phyloP scores from a whole-genome alignment of 345 rosid genomes.

The Dipteronia dyeriana region DNA sequence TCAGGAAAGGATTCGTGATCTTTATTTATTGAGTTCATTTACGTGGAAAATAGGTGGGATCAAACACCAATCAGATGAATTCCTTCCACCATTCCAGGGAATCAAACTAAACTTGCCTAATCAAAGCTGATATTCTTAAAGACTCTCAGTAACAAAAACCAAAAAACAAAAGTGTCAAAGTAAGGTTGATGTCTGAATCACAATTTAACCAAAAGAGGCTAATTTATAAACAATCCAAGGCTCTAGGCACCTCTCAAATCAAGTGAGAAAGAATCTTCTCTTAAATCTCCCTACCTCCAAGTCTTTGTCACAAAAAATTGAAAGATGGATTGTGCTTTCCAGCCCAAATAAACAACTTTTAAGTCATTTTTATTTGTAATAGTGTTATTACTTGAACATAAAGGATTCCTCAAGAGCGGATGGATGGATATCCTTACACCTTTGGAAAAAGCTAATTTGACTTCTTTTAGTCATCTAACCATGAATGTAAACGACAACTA shows the following conservation, averaged over 20 bases:
- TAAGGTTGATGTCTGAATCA: constrained; percentile 11
- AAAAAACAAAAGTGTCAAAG: neutral
- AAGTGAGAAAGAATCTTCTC: constrained; percentile 25
- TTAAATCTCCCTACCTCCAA: constrained; percentile 24
- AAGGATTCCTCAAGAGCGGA: constrained; percentile 50
- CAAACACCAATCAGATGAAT: neutral
- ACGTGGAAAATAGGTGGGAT: neutral
- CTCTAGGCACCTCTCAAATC: neutral
- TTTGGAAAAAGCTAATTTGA: constrained; percentile 25
- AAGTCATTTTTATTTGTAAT: constrained; percentile 13
- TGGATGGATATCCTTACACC: constrained; percentile 39
- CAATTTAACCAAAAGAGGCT: neutral
- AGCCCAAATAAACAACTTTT: constrained; percentile 5
- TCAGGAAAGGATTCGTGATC: neutral
- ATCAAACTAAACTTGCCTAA: constrained; percentile 1
- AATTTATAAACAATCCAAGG: neutral
- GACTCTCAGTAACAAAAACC: neutral
- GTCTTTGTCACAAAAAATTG: constrained; percentile 22
- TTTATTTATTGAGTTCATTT: too few species aligned
- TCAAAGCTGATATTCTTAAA: neutral
- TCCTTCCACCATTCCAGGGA: neutral
- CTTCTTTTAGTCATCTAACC: constrained; percentile 4
- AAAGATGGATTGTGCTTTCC: constrained; percentile 22
- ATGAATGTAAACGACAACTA: neutral
- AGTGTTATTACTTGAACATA: constrained; percentile 36